A percentile compares a stretch with the other conserved stretches of the same genome.
Conservation (phyloP, 768 basidiomycete genomes). For the Tricholoma saponaceum region DNA sequence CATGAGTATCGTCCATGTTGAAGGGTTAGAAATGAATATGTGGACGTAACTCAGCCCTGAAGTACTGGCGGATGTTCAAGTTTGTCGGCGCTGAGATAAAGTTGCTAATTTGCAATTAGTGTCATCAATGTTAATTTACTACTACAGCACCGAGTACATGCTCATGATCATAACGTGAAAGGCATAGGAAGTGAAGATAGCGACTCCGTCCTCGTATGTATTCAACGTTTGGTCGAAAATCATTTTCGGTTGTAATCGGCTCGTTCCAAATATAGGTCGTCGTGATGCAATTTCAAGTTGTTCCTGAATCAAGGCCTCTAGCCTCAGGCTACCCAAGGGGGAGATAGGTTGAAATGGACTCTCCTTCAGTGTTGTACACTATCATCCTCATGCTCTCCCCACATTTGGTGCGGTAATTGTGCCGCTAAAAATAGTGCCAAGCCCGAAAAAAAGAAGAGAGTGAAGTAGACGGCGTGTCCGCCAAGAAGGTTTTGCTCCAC, state of each 20-base stretch:
- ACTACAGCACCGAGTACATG: background rate
- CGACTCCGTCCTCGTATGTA: background rate
- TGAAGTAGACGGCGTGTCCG: conserved; percentile 46
- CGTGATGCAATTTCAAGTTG: too few relatives aligned
- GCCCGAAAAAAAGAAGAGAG: conserved; percentile 32
- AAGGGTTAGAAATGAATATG: background rate
- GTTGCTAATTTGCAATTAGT: background rate
- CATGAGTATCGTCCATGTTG: conserved; percentile 10
- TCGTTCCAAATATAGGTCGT: background rate
- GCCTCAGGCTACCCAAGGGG: too few relatives aligned
- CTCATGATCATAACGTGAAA: background rate
- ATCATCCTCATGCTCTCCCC: conserved; percentile 22
- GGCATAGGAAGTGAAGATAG: background rate
- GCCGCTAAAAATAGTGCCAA: conserved; percentile 33
- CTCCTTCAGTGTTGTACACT: background rate
- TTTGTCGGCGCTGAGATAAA: background rate
- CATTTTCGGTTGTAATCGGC: background rate
- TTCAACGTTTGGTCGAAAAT: background rate
- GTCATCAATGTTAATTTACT: background rate
- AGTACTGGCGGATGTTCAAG: background rate
- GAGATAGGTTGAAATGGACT: background rate
- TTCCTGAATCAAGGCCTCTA: too few relatives aligned
- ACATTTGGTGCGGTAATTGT: conserved; percentile 37
- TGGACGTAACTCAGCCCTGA: background rate
- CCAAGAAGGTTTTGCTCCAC: conserved; percentile 42